Base-by-base conservation (phyloP, 2,329 filamentous ascomycete genomes). In the Apiospora phragmitis region DNA sequence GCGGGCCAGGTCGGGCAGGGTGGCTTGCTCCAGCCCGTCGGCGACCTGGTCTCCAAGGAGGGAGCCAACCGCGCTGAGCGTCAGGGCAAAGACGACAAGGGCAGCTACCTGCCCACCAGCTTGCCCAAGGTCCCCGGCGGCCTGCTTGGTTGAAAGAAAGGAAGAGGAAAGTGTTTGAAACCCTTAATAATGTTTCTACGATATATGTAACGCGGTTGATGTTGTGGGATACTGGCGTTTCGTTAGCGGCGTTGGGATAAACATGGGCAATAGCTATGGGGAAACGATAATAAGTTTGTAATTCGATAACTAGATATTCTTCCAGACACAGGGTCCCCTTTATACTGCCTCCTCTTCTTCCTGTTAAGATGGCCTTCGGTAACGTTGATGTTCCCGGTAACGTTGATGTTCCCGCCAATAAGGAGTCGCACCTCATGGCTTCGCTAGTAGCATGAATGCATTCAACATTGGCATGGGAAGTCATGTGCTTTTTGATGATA, bases 1-100 rank as follows among this genome's bases (percentile, higher is more conserved):
- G 84, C 86, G 1, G 87, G 88, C 43, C 91, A 93, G 75, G 80
- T 94, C 35, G 92, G 92, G 62, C 87, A 93, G 75, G 91, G 90
- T 72, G 92, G 92, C 0, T 80, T 93, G 1, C 84, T 88, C 1
- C 87, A 92, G 76, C 90, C 90, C 6, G 79, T 91, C 68, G 91
- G 91, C 72, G 90, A 93, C 78, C 68, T 87, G 3, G 76, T 85
- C 1, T 91, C 88, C 29, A 90, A 89, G 76, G 90, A 93, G 76
- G 91, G 90, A 35, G 77, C 91, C 75, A 93, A 91, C 81, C 85
- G 90, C 14, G 83, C 86, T 59, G 91, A 93, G 82, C 83, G 91
- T 11, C 83, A 87, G 43, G 90, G 91, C 68, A 91, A 89, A 76
- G 90, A 91, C 71, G 88, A 91, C 1, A 79, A 85, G 24, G 90